Conservation (phyloP, 192 early-diverging fungal genomes). For the Cetraspora pellucida region DNA sequence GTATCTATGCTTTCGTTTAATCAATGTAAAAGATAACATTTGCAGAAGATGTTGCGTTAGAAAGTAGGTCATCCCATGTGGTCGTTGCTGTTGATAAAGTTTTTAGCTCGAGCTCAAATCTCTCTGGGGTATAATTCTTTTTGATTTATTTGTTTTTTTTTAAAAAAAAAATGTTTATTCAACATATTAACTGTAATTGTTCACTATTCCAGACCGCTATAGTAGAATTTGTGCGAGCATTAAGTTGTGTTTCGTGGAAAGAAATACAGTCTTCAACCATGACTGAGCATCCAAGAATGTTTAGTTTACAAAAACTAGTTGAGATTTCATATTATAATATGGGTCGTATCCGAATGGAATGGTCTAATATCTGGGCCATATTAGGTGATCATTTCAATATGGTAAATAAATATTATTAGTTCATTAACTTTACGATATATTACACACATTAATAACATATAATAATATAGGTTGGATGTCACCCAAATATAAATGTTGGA, state of each 20-base stretch:
- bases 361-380: slow-evolving; percentile 90
- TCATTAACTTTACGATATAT: background rate
- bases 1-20: background rate
- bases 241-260: slow-evolving; percentile 85
- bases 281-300: slow-evolving; percentile 76
- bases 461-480: slow-evolving; percentile 64
- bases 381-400: slow-evolving; percentile 84
- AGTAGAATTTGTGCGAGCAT: slow-evolving; percentile 83
- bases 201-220: slow-evolving; percentile 58
- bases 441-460: no score
- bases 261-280: slow-evolving; percentile 74
- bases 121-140: slow-evolving; percentile 58
- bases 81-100: slow-evolving; percentile 84
- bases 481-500: slow-evolving; percentile 80
- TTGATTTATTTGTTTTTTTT: background rate
- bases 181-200: background rate
- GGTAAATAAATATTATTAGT: slow-evolving; percentile 16
- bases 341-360: slow-evolving; percentile 92
- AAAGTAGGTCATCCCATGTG: slow-evolving; percentile 68
- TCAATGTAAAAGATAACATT: slow-evolving; percentile 13
- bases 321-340: slow-evolving; percentile 98
- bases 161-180: background rate
- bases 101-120: slow-evolving; percentile 75
- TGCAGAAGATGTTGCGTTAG: slow-evolving; percentile 52
- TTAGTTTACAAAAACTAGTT: slow-evolving; percentile 91